Evolutionary conservation across 1,284 basidiomycete species (phyloP).

Genomic region (Pholiota adiposa): DNA sequence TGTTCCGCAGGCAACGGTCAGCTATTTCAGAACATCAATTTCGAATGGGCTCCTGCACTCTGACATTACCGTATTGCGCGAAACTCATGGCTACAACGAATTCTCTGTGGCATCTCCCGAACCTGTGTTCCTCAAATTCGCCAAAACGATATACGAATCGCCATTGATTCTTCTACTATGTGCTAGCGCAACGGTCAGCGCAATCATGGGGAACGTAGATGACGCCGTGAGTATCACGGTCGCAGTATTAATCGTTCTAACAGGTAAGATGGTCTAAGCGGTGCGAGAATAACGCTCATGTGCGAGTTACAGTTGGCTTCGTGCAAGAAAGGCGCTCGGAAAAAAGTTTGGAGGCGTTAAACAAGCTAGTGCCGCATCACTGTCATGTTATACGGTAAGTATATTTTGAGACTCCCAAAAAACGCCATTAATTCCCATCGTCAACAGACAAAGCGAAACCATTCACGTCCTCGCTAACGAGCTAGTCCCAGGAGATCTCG

Average conservation of each 20-base stretch:
- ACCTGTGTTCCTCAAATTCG: slow-evolving; percentile 84
- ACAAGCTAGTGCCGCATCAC: slow-evolving; percentile 96
- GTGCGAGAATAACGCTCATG: slow-evolving; percentile 5
- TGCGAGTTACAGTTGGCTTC: slow-evolving; percentile 76
- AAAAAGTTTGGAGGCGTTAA: slow-evolving; percentile 92
- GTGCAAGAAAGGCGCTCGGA: slow-evolving; percentile 96
- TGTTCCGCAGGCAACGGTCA: slow-evolving; percentile 60
- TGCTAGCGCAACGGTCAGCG: slow-evolving; percentile 86
- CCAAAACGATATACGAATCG: slow-evolving; percentile 92
- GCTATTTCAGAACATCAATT: slow-evolving; percentile 67
- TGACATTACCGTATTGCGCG: slow-evolving; percentile 70
- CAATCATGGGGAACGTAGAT: slow-evolving; percentile 91
- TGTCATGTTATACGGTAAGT: slow-evolving; percentile 86
- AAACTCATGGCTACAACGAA: slow-evolving; percentile 88
- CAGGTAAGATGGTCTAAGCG: slow-evolving; percentile 58
- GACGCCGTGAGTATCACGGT: slow-evolving; percentile 94
- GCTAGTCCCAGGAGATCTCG: slow-evolving; percentile 93
- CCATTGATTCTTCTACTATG: slow-evolving; percentile 91
- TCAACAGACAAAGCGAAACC: slow-evolving; percentile 68
- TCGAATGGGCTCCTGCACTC: slow-evolving; percentile 65
- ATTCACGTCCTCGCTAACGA: slow-evolving; percentile 89
- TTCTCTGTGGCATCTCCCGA: slow-evolving; percentile 89
- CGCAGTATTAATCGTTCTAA: slow-evolving; percentile 93
- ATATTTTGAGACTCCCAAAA: slow-evolving; percentile 7
- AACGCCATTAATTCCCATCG: slow-evolving; percentile 6